phyloP scores from a whole-genome alignment of 352 stramenopile species.

The Pythium oligandrum region DNA sequence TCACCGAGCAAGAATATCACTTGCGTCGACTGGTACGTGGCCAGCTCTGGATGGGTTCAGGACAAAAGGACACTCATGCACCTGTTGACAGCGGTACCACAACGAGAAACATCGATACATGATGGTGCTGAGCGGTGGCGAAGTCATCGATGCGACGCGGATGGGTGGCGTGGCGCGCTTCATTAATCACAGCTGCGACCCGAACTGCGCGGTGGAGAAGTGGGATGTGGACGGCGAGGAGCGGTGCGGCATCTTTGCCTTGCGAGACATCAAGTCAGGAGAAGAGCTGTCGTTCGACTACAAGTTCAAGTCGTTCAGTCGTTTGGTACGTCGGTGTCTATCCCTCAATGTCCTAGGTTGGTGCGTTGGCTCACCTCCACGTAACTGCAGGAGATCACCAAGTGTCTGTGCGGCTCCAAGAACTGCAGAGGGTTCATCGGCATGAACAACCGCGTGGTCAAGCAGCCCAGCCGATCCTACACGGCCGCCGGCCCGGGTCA shows the following conservation, averaged over 20 bases:
- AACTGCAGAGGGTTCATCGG: constrained; percentile 75
- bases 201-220: constrained; percentile 93
- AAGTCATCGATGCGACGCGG: constrained; percentile 87
- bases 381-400: constrained; percentile 53
- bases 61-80: not conserved
- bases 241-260: constrained; percentile 94
- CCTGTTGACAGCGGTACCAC: constrained; percentile 56
- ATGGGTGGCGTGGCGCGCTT: constrained; percentile 91
- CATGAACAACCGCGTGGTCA: constrained; percentile 54
- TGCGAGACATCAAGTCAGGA: constrained; percentile 78
- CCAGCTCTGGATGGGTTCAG: too few species aligned
- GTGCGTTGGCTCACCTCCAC: too few species aligned
- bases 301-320: constrained; percentile 83
- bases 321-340: constrained; percentile 19
- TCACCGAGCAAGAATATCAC: constrained; percentile 81
- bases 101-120: constrained; percentile 82
- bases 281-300: constrained; percentile 96
- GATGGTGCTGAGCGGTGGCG: constrained; percentile 78
- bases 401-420: constrained; percentile 52
- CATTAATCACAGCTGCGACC: constrained; percentile 95
- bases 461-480: constrained; percentile 17
- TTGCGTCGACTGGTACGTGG: constrained; percentile 58
- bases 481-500: too few species aligned
- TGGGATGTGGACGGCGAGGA: constrained; percentile 91
- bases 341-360: too few species aligned